These are phyloP conservation scores for Vigna trinervia DNA, from an alignment of 306 rosid genomes.

Conservation along the genomic window DNA sequence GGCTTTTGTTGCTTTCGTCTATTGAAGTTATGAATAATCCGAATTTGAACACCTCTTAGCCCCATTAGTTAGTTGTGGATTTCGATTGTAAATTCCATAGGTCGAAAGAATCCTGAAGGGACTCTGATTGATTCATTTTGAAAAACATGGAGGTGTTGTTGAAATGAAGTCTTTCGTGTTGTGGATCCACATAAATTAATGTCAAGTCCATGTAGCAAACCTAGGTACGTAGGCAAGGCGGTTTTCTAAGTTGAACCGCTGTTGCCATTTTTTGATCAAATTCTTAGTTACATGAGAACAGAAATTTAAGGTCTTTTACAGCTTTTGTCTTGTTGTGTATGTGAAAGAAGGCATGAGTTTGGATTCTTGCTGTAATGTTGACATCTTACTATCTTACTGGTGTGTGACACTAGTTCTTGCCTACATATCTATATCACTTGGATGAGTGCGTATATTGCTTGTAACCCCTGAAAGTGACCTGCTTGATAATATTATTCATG, in stretches of 20 bases:
- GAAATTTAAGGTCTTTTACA: neutral
- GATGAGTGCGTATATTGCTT: neutral
- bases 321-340: neutral
- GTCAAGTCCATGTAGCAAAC: neutral
- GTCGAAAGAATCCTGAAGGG: neutral
- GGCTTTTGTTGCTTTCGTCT: neutral
- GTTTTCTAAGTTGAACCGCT: neutral
- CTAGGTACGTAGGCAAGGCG: neutral
- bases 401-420: neutral
- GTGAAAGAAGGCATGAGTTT: neutral
- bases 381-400: neutral
- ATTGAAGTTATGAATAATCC: conserved; percentile 7
- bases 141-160: conserved; percentile 3
- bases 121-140: neutral
- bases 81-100: conserved; percentile 11
- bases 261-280: neutral
- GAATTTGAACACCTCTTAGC: neutral
- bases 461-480: neutral
- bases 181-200: neutral
- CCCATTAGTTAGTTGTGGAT: neutral
- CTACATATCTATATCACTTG: neutral
- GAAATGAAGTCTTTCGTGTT: neutral
- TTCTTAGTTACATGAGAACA: neutral
- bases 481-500: neutral
- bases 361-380: neutral